phyloP scores from a whole-genome alignment of 2,329 filamentous ascomycete genomes.

The Nemania sp. region DNA sequence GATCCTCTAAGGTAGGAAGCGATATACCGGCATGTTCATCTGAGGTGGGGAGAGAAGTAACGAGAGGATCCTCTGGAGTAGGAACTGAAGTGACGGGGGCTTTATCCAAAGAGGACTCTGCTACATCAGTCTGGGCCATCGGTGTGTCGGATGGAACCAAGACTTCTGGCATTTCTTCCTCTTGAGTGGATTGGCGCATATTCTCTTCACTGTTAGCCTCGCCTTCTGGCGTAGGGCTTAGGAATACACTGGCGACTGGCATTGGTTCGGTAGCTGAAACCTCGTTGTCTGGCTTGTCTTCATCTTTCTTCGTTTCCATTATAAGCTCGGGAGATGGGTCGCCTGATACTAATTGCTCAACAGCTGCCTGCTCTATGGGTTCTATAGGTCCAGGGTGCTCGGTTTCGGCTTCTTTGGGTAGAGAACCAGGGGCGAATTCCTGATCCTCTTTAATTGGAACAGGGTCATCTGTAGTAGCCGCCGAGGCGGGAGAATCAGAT shows the following conservation, averaged over 20 bases:
- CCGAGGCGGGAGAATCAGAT: constrained; percentile 25
- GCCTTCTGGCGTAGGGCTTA: background rate
- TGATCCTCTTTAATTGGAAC: background rate
- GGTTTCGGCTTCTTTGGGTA: constrained; percentile 4
- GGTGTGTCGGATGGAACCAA: background rate
- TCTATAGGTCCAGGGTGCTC: constrained; percentile 21
- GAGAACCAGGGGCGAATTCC: background rate
- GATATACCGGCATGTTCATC: background rate
- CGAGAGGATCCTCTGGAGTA: background rate
- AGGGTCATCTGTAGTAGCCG: constrained; percentile 12
- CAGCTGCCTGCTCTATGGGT: constrained; percentile 7
- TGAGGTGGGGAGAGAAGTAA: background rate
- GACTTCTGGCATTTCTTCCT: background rate
- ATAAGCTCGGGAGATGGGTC: constrained; percentile 25
- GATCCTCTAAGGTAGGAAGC: background rate
- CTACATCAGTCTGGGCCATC: constrained; percentile 4
- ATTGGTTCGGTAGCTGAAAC: constrained; percentile 31
- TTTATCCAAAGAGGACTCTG: background rate
- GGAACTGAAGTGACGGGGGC: background rate
- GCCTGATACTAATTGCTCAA: constrained; percentile 20
- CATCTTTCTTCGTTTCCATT: constrained; percentile 42
- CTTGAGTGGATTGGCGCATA: background rate
- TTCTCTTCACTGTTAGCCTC: constrained; percentile 16
- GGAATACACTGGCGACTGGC: background rate
- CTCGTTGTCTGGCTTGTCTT: constrained; percentile 50